Evolutionary conservation across 73 alveolate genomes (phyloP), one percentile per base, ranked within the genome.

Genomic region (Effrenium voratum): DNA sequence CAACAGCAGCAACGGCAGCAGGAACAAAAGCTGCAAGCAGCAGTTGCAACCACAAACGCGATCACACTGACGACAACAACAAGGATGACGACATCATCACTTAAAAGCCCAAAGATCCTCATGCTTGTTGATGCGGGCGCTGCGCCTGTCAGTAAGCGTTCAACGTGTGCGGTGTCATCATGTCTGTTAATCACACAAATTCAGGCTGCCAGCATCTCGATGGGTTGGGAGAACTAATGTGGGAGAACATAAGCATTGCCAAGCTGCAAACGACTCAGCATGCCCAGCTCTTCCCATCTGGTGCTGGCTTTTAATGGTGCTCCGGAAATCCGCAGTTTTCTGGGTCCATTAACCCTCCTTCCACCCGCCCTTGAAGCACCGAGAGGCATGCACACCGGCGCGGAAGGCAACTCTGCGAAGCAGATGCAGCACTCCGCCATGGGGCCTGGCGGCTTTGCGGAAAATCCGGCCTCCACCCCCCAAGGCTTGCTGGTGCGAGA

Each of bases 331-430:
- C 12, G 82, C 45, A 32, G 81, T 22, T 22, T 26, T 22, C 5
- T 43, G 43, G 82, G 0, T 34, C 24, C 24, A 32, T 24, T 70
- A 24, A 26, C 22, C 5, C 47, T 13, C 32, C 41, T 4, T 10
- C 59, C 36, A 2, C 86, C 19, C 1, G 55, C 77, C 77, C 44
- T 66, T 36, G 32, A 66, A 66, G 43, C 2, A 41, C 66, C 72
- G 32, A 43, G 85, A 40, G 40, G 15, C 96, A 45, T 68, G 73
- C 96, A 90, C 38, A 90, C 96, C 2, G 87, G 57, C 28, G 36
- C 86, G 59, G 96, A 90, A 19, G 96, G 87, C 86, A 90, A n/a
- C 75, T 90, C 96, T n/a, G 96, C 85, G 73, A 79, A 63, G 96
- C 96, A 70, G 16, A 90, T 68, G 87, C 96, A 63, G 41, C 96